Conservation (phyloP, 148 eudicot species). For the Selenicereus undatus region DNA sequence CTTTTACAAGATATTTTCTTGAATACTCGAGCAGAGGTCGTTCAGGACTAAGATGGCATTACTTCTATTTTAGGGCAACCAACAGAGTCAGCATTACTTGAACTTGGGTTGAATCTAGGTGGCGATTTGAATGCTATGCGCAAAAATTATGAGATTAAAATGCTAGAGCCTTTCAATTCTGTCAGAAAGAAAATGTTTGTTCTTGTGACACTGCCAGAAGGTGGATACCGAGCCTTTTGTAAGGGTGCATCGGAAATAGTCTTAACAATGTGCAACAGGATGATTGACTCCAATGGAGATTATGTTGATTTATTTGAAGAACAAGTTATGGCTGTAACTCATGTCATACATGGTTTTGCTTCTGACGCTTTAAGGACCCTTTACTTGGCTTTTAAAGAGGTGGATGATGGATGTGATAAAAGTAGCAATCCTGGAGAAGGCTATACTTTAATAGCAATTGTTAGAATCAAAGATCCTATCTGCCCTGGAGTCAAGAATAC, state of each 20-base stretch:
- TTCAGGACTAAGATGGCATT: slow-evolving; percentile 55
- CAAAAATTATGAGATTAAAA: slow-evolving; percentile 33
- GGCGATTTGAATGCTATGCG: slow-evolving; percentile 54
- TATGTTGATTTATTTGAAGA: too few species aligned
- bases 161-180: slow-evolving; percentile 87
- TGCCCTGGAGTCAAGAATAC: slow-evolving; percentile 83
- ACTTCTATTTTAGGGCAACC: slow-evolving; percentile 73
- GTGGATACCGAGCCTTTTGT: too few species aligned
- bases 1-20: slow-evolving; percentile 66
- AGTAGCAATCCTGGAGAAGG: slow-evolving; percentile 52
- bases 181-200: too few species aligned
- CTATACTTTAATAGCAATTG: slow-evolving; percentile 73
- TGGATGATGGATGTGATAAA: slow-evolving; percentile 33
- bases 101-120: slow-evolving; percentile 62
- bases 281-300: slow-evolving; percentile 55
- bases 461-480: slow-evolving; percentile 95
- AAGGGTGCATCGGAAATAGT: slow-evolving; percentile 91
- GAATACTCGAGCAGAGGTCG: slow-evolving; percentile 82
- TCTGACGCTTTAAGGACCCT: slow-evolving; percentile 81
- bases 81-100: slow-evolving; percentile 83
- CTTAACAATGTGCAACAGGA: slow-evolving; percentile 55
- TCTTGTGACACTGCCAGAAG: too few species aligned
- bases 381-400: slow-evolving; percentile 72
- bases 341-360: slow-evolving; percentile 66
- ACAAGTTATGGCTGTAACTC: slow-evolving; percentile 35